Evolutionary conservation across 2,329 filamentous ascomycete genomes (phyloP), one percentile per base, ranked within the genome.

Genomic region (Ascochyta pisi): DNA sequence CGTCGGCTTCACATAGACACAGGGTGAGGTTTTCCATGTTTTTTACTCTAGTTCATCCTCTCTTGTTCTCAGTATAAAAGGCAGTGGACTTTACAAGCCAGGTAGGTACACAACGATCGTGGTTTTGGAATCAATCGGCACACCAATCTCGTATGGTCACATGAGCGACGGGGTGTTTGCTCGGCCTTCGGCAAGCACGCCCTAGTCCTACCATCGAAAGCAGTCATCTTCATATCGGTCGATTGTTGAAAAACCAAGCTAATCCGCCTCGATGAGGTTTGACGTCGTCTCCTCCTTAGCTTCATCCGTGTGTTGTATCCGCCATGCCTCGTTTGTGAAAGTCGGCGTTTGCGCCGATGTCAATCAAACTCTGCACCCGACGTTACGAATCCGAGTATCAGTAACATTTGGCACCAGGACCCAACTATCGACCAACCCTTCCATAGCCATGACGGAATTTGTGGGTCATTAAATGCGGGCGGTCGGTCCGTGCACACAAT

Each of bases 331-430:
- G 12, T 35, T 41, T 15, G 19, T 46, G 19, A 34, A 15, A 45
- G 29, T 52, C 50, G 50, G 50, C 50, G 50, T 16, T 41, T 27
- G 27, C 27, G 35, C 50, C 50, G 50, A 48, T 40, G 35, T 9
- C 35, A 8, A 42, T 22, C n/a, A n/a, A 38, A 13, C 10, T 29
- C 3, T 23, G 7, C 16, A 13, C 19, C 19, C 35, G n/a, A 22
- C 13, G 16, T 23, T 29, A 34, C 31, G 29, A 31, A 22, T n/a
- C 24, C 13, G 22, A 24, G 8, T 7, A n/a, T 23, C 16, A 26
- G 10, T 27, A 29, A 24, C 44, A 48, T 23, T 45, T 49, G 9
- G 15, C 44, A 39, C 16, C 38, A 44, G 24, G 31, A 7, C 38
- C 16, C 43, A 39, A 43, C n/a, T 37, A 37, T 42, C 42, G 50